Percentiles rank a stretch among this genome's conserved stretches.
phyloP scores from a whole-genome alignment of 1,139 yeast genomes.

The Diutina rugosa region DNA sequence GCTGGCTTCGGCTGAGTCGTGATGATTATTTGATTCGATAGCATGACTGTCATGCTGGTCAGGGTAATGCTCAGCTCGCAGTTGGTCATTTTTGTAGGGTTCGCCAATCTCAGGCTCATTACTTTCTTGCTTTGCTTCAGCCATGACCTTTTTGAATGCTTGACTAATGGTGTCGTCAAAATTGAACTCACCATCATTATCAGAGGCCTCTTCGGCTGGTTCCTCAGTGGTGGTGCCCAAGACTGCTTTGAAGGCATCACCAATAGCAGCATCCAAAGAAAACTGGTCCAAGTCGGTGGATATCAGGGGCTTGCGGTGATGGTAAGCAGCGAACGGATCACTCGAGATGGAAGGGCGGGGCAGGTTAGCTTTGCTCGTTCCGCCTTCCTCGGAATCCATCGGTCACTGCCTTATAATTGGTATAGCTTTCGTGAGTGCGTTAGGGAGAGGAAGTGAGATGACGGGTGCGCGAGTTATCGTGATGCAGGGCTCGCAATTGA shows the following conservation, averaged over 20 bases:
- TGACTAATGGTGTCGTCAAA: not conserved
- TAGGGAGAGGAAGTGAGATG: not conserved
- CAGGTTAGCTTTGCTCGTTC: not conserved
- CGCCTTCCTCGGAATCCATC: slow-evolving; percentile 1
- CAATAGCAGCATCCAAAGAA: slow-evolving; percentile 18
- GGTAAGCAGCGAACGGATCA: not conserved
- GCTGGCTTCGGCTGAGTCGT: not conserved
- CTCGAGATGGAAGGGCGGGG: not conserved
- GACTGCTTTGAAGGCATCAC: slow-evolving; percentile 13
- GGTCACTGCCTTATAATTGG: not conserved
- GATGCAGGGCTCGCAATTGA: not conserved
- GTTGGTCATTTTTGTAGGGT: not conserved
- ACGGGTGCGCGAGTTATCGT: not conserved
- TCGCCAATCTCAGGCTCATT: not conserved
- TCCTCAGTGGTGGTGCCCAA: not conserved
- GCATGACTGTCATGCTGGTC: not conserved
- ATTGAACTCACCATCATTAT: not conserved
- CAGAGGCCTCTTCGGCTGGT: not conserved
- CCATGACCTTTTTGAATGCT: not conserved
- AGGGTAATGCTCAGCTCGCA: not conserved
- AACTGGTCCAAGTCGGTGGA: slow-evolving; percentile 6
- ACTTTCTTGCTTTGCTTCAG: not conserved
- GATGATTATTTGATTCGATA: not conserved
- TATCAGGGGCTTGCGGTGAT: not conserved
- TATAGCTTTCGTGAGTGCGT: not conserved